These are phyloP conservation scores for Leccinum aurantiacum DNA, from an alignment of 768 basidiomycete species.

Conservation along the genomic window DNA sequence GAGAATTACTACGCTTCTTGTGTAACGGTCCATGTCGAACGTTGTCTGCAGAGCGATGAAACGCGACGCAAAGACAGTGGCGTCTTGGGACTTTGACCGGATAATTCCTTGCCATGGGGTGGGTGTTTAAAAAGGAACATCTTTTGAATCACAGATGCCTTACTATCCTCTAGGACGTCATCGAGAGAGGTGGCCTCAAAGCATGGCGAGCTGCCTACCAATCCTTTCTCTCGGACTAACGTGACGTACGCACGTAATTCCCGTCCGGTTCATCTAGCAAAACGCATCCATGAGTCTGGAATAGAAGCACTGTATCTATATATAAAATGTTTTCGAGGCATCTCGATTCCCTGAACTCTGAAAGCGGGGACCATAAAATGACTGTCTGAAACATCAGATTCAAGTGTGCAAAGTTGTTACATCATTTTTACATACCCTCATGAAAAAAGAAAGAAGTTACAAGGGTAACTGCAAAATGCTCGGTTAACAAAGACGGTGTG, in stretches of 20 bases:
- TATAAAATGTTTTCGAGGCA: neutral
- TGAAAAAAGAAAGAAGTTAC: neutral
- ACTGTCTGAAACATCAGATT: neutral
- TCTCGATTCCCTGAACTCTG: neutral
- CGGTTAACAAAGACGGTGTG: neutral
- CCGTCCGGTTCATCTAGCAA: neutral
- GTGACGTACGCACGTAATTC: neutral
- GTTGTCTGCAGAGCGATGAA: constrained; percentile 47
- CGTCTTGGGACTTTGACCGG: constrained; percentile 69
- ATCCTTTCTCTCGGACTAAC: constrained; percentile 26
- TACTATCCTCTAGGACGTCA: constrained; percentile 46
- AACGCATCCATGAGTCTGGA: neutral
- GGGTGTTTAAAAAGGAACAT: constrained; percentile 12
- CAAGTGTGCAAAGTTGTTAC: neutral
- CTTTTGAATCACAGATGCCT: constrained; percentile 1
- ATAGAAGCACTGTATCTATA: constrained; percentile 6
- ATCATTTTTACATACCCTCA: neutral
- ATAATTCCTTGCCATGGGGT: constrained; percentile 75
- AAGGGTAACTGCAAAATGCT: neutral
- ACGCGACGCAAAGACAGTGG: constrained; percentile 61
- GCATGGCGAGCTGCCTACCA: constrained; percentile 51
- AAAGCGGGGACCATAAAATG: neutral
- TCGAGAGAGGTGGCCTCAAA: constrained; percentile 57
- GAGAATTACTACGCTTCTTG: neutral
- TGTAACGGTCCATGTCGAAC: neutral